These are phyloP conservation scores for Aspergillus sclerotialis DNA, from an alignment of 2,329 filamentous ascomycete genomes.

Conservation along the genomic window DNA sequence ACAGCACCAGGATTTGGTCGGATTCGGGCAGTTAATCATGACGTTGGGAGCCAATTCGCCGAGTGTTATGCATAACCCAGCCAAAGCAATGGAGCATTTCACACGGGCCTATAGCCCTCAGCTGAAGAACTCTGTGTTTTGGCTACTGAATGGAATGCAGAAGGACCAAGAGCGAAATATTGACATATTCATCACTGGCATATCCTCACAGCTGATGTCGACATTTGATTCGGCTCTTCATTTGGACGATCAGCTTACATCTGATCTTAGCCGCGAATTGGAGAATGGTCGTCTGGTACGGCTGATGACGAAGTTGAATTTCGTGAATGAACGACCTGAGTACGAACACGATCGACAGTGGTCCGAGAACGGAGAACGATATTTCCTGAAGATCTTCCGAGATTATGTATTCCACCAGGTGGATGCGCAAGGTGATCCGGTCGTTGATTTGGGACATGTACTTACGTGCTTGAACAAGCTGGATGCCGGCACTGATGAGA, in stretches of 20 bases:
- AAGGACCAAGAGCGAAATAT: conserved; percentile 61
- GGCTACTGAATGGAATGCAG: conserved; percentile 66
- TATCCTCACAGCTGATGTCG: conserved; percentile 68
- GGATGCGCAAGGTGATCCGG: conserved; percentile 72
- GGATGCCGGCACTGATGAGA: conserved; percentile 82
- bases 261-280: conserved; percentile 68
- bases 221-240: conserved; percentile 75
- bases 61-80: conserved; percentile 54
- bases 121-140: conserved; percentile 70
- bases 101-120: conserved; percentile 69
- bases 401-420: conserved; percentile 98
- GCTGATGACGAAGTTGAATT: conserved; percentile 72
- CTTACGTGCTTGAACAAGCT: conserved; percentile 82
- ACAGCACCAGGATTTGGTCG: conserved; percentile 79
- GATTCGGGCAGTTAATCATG: conserved; percentile 79
- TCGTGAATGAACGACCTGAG: conserved; percentile 85
- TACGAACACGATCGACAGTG: conserved; percentile 70
- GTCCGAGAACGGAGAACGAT: conserved; percentile 89
- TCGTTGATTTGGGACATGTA: conserved; percentile 82
- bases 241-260: conserved; percentile 65
- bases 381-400: conserved; percentile 87
- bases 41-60: conserved; percentile 66
- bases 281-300: conserved; percentile 85
- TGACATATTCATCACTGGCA: conserved; percentile 69
- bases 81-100: conserved; percentile 68